Evolutionary conservation across 306 rosid genomes (phyloP).

Genomic region (Echinosophora koreensis): DNA sequence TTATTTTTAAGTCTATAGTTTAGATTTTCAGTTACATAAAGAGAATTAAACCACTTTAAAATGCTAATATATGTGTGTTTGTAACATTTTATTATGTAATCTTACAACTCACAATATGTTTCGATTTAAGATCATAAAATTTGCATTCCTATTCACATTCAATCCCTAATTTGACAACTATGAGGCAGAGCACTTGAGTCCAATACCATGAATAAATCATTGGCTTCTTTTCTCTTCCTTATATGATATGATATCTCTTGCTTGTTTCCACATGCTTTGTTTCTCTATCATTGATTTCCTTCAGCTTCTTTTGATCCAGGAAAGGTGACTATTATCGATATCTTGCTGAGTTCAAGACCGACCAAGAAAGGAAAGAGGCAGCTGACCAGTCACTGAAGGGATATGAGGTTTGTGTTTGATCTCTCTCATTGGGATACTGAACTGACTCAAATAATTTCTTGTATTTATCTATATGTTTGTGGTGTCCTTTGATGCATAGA

Average conservation of each 20-base stretch:
- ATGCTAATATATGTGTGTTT: no score
- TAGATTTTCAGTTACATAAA: no score
- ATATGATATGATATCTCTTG: not conserved
- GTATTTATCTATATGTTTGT: not conserved
- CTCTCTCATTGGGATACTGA: constrained; percentile 13
- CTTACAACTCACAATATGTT: no score
- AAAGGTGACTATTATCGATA: constrained; percentile 78
- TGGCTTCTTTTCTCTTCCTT: not conserved
- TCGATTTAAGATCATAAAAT: no score
- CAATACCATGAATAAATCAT: constrained; percentile 14
- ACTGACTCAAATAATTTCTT: constrained; percentile 11
- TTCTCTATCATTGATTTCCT: constrained; percentile 30
- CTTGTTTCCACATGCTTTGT: not conserved
- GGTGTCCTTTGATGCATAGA: constrained; percentile 34
- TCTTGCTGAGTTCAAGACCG: constrained; percentile 76
- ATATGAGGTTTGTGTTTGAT: constrained; percentile 67
- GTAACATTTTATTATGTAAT: no score
- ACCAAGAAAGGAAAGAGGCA: constrained; percentile 69
- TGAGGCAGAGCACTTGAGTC: not conserved
- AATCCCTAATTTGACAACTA: no score
- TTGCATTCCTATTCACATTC: no score
- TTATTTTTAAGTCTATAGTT: no score
- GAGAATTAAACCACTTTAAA: no score
- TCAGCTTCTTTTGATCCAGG: constrained; percentile 54
- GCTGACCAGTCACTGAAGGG: constrained; percentile 71